A percentile compares a stretch with the other conserved stretches of the same genome.
Conservation (phyloP, 2,329 filamentous ascomycete genomes). For the Fusarium sp. region DNA sequence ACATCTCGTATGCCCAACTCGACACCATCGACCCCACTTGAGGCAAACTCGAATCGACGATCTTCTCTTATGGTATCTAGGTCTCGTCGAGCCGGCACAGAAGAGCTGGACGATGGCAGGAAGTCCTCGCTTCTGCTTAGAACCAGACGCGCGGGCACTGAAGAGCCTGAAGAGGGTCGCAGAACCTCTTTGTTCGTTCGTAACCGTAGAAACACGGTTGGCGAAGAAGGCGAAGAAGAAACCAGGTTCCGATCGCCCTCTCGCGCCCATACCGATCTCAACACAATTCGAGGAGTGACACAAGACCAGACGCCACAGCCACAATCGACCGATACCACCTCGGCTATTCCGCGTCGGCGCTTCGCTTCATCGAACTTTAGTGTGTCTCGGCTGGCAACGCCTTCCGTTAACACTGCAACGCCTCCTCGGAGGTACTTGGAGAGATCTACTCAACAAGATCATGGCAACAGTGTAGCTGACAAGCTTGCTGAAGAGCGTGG, state of each 20-base stretch:
- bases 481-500: conserved; percentile 47
- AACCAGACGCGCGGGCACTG: conserved; percentile 62
- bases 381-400: conserved; percentile 61
- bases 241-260: conserved; percentile 69
- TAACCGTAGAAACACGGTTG: conserved; percentile 62
- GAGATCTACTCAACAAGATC: conserved; percentile 57
- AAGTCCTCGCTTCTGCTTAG: conserved; percentile 61
- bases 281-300: conserved; percentile 53
- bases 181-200: conserved; percentile 62
- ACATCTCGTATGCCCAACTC: conserved; percentile 61
- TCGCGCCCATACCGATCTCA: conserved; percentile 70
- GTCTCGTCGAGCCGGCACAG: conserved; percentile 62
- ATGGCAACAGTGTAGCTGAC: conserved; percentile 50
- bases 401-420: conserved; percentile 56
- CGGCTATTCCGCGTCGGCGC: conserved; percentile 67
- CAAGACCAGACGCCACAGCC: conserved; percentile 48
- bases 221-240: conserved; percentile 65
- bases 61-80: conserved; percentile 65
- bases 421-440: conserved; percentile 66
- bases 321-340: conserved; percentile 46
- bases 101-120: conserved; percentile 64
- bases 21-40: conserved; percentile 59
- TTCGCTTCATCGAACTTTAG: conserved; percentile 65
- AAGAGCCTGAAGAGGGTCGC: conserved; percentile 64
- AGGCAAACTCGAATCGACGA: conserved; percentile 60